Evolutionary conservation across 345 rosid genomes (phyloP).

Genomic region (Aquilaria sinensis): DNA sequence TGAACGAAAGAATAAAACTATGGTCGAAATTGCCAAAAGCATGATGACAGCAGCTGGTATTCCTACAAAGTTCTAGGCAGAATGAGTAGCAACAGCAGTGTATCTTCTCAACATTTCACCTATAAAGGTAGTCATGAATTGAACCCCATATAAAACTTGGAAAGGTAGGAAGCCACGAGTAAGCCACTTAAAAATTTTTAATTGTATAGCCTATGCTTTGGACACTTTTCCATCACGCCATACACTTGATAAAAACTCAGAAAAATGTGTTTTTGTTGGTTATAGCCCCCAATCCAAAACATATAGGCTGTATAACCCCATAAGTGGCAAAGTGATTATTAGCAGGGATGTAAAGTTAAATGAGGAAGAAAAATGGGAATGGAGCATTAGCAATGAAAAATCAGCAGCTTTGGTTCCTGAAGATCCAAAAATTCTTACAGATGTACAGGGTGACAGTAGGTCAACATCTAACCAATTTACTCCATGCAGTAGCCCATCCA

Average conservation of each 20-base stretch:
- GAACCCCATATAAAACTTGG: not conserved
- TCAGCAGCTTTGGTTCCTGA: not conserved
- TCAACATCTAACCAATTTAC: no score
- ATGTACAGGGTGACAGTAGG: no score
- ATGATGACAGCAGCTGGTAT: not conserved
- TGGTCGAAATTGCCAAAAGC: not conserved
- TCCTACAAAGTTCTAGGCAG: not conserved
- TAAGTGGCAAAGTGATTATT: not conserved
- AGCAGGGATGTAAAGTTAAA: not conserved
- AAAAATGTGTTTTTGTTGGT: not conserved
- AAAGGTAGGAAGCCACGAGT: not conserved
- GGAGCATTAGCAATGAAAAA: not conserved
- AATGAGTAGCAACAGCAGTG: not conserved
- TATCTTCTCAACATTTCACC: not conserved
- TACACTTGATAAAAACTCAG: not conserved
- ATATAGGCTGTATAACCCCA: not conserved
- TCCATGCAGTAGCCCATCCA: no score
- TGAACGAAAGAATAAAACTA: not conserved
- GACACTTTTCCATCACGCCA: not conserved
- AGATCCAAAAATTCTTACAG: not conserved
- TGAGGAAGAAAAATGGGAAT: not conserved
- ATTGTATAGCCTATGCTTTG: not conserved
- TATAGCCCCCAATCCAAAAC: not conserved
- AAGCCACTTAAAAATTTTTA: conserved; percentile 1
- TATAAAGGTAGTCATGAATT: not conserved